Percentiles rank a stretch among this genome's conserved stretches.
Evolutionary conservation across 805 yeast species (phyloP).

Genomic region (Tetrapisispora arboricola): DNA sequence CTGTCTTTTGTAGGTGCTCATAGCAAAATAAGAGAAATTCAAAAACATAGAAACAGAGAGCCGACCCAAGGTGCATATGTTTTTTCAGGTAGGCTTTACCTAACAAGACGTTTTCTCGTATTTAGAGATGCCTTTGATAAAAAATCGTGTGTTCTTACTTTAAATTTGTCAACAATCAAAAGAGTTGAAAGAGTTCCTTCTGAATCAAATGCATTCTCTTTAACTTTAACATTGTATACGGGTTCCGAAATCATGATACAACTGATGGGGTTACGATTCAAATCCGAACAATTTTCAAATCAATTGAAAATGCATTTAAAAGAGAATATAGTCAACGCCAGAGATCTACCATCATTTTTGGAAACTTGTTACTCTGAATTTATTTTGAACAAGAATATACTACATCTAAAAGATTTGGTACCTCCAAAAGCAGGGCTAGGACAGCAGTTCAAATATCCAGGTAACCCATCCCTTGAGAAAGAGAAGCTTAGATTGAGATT

Average conservation of each 20-base stretch:
- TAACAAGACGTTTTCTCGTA: constrained; percentile 67
- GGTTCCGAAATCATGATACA: constrained; percentile 55
- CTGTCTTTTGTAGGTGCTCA: constrained; percentile 29
- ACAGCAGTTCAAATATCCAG: constrained; percentile 75
- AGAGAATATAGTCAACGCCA: constrained; percentile 52
- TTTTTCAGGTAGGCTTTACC: constrained; percentile 53
- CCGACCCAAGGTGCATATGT: constrained; percentile 23
- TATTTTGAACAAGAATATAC: constrained; percentile 42
- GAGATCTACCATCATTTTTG: constrained; percentile 53
- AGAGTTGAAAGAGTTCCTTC: constrained; percentile 82
- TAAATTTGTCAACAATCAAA: constrained; percentile 70
- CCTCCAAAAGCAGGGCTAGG: constrained; percentile 86
- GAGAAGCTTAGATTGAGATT: constrained; percentile 80
- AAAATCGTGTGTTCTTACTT: constrained; percentile 52
- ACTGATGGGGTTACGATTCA: constrained; percentile 68
- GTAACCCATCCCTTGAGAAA: constrained; percentile 63
- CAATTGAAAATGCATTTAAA: constrained; percentile 50
- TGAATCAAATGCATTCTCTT: constrained; percentile 64
- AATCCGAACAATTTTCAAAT: constrained; percentile 72
- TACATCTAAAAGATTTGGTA: constrained; percentile 29
- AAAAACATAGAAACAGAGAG: constrained; percentile 3
- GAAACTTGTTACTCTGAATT: constrained; percentile 80
- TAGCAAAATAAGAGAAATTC: constrained; percentile 11
- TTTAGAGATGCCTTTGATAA: constrained; percentile 65
- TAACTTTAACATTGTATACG: constrained; percentile 59